phyloP scores from a whole-genome alignment of 495 filamentous ascomycete genomes.

The Xylaria venustula region DNA sequence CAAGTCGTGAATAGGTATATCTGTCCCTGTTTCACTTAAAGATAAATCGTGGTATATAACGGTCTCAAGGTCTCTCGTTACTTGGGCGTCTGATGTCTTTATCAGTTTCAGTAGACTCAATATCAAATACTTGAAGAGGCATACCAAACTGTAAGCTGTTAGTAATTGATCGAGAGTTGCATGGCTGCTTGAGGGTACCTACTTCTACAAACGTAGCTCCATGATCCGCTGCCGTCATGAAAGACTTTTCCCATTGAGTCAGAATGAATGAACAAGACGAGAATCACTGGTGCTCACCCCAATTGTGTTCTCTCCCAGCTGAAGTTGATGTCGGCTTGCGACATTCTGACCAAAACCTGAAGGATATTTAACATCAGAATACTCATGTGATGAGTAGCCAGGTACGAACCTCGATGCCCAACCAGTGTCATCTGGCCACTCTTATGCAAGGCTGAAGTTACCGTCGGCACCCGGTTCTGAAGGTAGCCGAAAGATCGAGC shows the following conservation, averaged over 20 bases:
- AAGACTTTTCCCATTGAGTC: slow-evolving; percentile 23
- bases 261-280: background rate
- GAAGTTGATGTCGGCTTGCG: slow-evolving; percentile 25
- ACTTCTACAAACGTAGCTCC: slow-evolving; percentile 42
- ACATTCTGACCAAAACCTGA: slow-evolving; percentile 30
- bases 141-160: background rate
- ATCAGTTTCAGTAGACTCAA: background rate
- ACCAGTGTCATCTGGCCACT: slow-evolving; percentile 16
- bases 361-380: background rate
- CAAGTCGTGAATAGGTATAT: slow-evolving; percentile 36
- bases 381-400: background rate
- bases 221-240: slow-evolving; percentile 28
- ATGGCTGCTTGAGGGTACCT: slow-evolving; percentile 4
- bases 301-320: slow-evolving; percentile 41
- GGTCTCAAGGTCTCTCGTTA: slow-evolving; percentile 39
- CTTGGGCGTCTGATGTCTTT: slow-evolving; percentile 35
- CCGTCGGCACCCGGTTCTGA: background rate
- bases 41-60: slow-evolving; percentile 43
- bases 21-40: slow-evolving; percentile 39
- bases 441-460: background rate
- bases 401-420: slow-evolving; percentile 30
- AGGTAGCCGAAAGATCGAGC: slow-evolving; percentile 20
- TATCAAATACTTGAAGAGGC: background rate
- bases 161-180: background rate
- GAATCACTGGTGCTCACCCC: background rate